These are phyloP conservation scores for Melastoma malabathricum DNA, from an alignment of 345 rosid species.

Conservation along the genomic window DNA sequence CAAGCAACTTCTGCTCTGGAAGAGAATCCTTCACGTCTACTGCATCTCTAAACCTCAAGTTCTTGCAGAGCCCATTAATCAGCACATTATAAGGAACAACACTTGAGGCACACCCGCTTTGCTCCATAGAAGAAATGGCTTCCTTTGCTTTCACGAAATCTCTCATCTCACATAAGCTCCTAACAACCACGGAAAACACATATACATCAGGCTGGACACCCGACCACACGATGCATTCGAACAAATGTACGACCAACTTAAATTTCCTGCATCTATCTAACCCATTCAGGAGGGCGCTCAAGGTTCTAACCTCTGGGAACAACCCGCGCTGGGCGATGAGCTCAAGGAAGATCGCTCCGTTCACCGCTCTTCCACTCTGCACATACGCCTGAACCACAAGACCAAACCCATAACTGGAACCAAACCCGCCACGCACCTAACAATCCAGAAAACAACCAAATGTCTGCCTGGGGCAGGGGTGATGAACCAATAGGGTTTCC, in stretches of 20 bases:
- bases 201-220: constrained; percentile 52
- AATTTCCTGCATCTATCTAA: constrained; percentile 44
- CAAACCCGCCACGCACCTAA: constrained; percentile 28
- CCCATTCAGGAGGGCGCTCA: constrained; percentile 56
- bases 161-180: constrained; percentile 61
- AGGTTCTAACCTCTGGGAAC: constrained; percentile 57
- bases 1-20: constrained; percentile 25
- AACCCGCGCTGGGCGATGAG: constrained; percentile 41
- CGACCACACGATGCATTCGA: constrained; percentile 32
- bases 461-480: constrained; percentile 40
- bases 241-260: constrained; percentile 38
- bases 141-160: constrained; percentile 51
- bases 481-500: constrained; percentile 60
- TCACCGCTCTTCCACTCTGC: constrained; percentile 39
- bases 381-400: constrained; percentile 64
- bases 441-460: constrained; percentile 37
- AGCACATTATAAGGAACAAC: constrained; percentile 59
- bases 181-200: constrained; percentile 40
- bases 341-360: constrained; percentile 43
- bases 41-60: constrained; percentile 52
- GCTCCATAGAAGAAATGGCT: constrained; percentile 46
- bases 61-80: constrained; percentile 75
- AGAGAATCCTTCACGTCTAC: constrained; percentile 46
- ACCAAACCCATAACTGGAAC: constrained; percentile 62
- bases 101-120: constrained; percentile 31